Conservation (phyloP, 2,329 filamentous ascomycete genomes). For the Fusarium sp. region DNA sequence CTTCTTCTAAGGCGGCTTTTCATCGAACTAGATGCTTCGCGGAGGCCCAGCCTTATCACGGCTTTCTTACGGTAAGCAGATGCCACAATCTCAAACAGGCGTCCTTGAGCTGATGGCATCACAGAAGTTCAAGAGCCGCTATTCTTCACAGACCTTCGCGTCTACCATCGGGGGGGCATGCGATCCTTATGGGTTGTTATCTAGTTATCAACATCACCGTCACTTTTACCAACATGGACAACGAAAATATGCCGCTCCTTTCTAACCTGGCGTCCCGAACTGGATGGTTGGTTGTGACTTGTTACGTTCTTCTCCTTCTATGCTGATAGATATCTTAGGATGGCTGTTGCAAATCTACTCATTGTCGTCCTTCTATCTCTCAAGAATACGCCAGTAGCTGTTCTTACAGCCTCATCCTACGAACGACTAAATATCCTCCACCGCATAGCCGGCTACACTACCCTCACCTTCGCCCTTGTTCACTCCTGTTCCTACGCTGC, state of each 20-base stretch:
- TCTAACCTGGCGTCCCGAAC: conserved; percentile 51
- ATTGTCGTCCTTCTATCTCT: conserved; percentile 64
- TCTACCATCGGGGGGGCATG: conserved; percentile 49
- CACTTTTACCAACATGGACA: conserved; percentile 49
- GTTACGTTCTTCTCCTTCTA: neutral
- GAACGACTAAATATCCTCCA: conserved; percentile 68
- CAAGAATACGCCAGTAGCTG: conserved; percentile 66
- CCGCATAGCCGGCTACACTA: conserved; percentile 60
- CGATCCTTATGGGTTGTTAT: conserved; percentile 44
- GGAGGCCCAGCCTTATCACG: conserved; percentile 15
- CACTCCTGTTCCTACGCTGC: conserved; percentile 57
- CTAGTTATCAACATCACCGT: conserved; percentile 48
- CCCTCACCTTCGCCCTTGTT: conserved; percentile 56
- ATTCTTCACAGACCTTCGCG: conserved; percentile 41
- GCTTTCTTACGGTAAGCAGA: conserved; percentile 31
- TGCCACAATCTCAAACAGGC: neutral
- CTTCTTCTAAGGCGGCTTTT: conserved; percentile 27
- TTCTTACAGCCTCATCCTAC: conserved; percentile 64
- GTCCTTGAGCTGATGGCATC: conserved; percentile 6
- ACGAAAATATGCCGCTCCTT: conserved; percentile 42
- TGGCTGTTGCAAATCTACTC: conserved; percentile 56
- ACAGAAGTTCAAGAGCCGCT: conserved; percentile 44
- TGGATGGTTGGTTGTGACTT: conserved; percentile 48
- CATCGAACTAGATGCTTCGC: conserved; percentile 16
- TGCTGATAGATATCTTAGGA: conserved; percentile 42